Evolutionary conservation across 192 early-diverging fungal genomes (phyloP).

Genomic region (Pilaira anomala): DNA sequence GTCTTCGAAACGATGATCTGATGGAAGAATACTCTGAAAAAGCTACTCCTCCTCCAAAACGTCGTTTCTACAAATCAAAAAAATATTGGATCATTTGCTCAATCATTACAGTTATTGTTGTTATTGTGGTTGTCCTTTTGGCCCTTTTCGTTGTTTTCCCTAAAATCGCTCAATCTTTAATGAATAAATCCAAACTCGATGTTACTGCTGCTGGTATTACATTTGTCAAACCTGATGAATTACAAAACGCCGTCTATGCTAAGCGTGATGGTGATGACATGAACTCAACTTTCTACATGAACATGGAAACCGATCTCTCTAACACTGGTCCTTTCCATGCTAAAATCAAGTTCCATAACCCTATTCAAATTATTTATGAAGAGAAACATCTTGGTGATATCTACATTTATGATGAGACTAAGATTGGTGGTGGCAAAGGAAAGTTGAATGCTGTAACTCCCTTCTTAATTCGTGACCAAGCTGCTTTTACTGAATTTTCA

Average conservation of each 20-base stretch:
- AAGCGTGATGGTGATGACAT: constrained; percentile 15
- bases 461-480: constrained; percentile 39
- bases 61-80: constrained; percentile 45
- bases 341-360: constrained; percentile 45
- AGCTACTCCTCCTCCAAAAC: constrained; percentile 34
- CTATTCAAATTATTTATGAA: constrained; percentile 43
- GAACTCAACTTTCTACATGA: constrained; percentile 39
- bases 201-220: constrained; percentile 43
- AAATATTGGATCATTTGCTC: constrained; percentile 56
- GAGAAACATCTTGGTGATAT: constrained; percentile 40
- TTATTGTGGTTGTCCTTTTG: constrained; percentile 46
- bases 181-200: constrained; percentile 43
- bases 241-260: not conserved
- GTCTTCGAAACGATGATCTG: not conserved
- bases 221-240: constrained; percentile 24
- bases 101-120: constrained; percentile 41
- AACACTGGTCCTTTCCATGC: constrained; percentile 54
- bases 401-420: constrained; percentile 32
- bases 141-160: constrained; percentile 54
- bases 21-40: constrained; percentile 46
- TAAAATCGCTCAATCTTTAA: constrained; percentile 44
- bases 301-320: constrained; percentile 37
- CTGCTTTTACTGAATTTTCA: constrained; percentile 45
- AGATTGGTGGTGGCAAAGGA: constrained; percentile 47
- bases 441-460: constrained; percentile 26